Base-by-base conservation (phyloP, 2,329 filamentous ascomycete genomes). In the Cladobotryum protrusum region DNA sequence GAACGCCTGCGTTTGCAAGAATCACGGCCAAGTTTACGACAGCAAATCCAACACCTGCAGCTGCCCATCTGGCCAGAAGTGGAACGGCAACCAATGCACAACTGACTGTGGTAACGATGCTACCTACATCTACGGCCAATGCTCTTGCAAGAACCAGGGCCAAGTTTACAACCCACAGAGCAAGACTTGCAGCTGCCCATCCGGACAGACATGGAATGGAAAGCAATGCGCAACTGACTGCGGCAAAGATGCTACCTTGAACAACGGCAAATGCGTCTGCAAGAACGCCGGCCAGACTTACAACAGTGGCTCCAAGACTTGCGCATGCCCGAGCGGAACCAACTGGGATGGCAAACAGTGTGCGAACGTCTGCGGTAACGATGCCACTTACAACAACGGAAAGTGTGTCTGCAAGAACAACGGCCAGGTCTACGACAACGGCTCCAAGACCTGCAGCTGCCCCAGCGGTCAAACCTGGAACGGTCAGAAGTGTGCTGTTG, bases 111-210 rank as follows among this genome's bases (percentile, higher is more conserved):
- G 53, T 24, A 47, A 50, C 14, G 52, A 53, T 17, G 52, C 52
- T 13, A n/a, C 20, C 8, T 52, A 19, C 29, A 36, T 48, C 17
- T n/a, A 7, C 34, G 12, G 39, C 4, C n/a, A 41, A 29, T 54
- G 53, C 42, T 47, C 50, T 6, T 54, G 53, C 53, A 53, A 54
- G 18, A 53, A 53, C 1, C 18, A 48, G 5, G 50, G 53, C 17
- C 13, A 54, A 33, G 19, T 50, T 7, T 54, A 33, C 24, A 42
- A 54, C 14, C 18, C 35, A 15, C 43, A 53, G 12, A 43, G 37
- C 14, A 36, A 43, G 47, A 50, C 37, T 3, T 54, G 53, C 42
- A 47, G 40, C 15, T 54, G 53, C 45, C 50, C 53, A 0, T 4
- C 14, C 1, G 51, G 51, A 5, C 19, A 40, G 3, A 14, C 14